A percentile compares a stretch with the other conserved stretches of the same genome.
These are phyloP conservation scores for Hordeum vulgare DNA, from an alignment of 176 grass and related monocot genomes.

Conservation along the genomic window DNA sequence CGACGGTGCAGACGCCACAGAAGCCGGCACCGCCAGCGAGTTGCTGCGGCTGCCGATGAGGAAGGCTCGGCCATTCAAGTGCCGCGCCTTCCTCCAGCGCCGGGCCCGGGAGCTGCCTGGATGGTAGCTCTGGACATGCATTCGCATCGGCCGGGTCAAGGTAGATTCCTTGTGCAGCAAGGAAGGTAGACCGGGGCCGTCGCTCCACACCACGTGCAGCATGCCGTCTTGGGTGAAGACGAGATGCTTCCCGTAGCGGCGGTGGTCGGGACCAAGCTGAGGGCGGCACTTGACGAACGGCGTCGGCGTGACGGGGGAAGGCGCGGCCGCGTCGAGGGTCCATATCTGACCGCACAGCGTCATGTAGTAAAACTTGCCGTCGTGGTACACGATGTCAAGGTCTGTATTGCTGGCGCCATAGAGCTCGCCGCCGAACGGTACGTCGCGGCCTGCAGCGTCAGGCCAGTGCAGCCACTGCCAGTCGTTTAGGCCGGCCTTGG, in stretches of 20 bases:
- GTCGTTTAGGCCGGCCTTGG: neutral
- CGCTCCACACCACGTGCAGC: conserved; percentile 18
- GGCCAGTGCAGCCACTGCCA: neutral
- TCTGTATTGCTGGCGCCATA: neutral
- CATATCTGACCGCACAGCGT: neutral
- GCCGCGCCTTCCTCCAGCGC: neutral
- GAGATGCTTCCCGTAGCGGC: neutral
- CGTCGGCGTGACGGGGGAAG: neutral
- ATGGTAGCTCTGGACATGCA: neutral
- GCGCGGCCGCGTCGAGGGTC: neutral
- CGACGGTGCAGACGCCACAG: neutral
- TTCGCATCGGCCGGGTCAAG: neutral
- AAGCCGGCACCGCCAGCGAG: neutral
- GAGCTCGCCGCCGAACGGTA: neutral
- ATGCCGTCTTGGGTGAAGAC: neutral
- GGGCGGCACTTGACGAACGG: neutral
- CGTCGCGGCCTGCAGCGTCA: neutral
- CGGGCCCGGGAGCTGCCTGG: neutral
- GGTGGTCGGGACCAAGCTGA: neutral
- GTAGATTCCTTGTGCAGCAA: neutral
- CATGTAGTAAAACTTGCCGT: conserved; percentile 8
- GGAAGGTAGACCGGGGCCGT: neutral
- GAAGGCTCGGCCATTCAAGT: neutral
- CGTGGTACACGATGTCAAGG: conserved; percentile 5
- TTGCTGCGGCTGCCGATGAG: neutral